Evolutionary conservation across 2,329 filamentous ascomycete species (phyloP).

Genomic region (Chaetoscypha palmicola): DNA sequence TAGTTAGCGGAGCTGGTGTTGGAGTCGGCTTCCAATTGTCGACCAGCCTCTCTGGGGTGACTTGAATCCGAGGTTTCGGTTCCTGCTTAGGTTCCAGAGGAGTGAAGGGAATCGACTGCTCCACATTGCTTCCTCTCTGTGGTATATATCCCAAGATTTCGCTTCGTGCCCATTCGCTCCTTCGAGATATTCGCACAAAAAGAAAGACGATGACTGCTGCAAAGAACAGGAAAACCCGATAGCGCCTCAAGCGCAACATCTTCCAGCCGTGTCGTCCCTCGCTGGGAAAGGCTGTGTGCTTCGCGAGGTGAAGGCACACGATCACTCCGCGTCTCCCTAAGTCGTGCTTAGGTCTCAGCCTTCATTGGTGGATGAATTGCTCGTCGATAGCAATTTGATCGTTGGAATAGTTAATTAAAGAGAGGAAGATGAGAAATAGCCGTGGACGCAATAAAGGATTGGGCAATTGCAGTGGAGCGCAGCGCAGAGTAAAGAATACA

Average conservation of each 20-base stretch:
- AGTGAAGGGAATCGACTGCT: not conserved
- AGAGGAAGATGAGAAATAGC: too few relatives aligned
- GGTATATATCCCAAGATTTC: not conserved
- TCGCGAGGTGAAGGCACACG: too few relatives aligned
- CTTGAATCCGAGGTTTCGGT: not conserved
- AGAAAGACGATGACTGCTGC: constrained; percentile 45
- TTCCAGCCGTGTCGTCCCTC: constrained; percentile 10
- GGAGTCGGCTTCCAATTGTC: not conserved
- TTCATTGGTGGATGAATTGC: too few relatives aligned
- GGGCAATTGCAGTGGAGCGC: too few relatives aligned
- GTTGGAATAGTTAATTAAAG: too few relatives aligned
- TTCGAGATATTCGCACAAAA: constrained; percentile 43
- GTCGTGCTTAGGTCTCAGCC: too few relatives aligned
- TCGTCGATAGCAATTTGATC: too few relatives aligned
- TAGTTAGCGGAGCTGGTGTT: not conserved
- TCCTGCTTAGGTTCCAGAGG: not conserved
- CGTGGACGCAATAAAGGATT: too few relatives aligned
- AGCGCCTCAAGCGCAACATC: constrained; percentile 55
- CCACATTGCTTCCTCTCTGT: not conserved
- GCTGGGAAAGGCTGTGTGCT: too few relatives aligned
- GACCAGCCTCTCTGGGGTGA: not conserved
- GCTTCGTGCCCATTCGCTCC: constrained; percentile 32
- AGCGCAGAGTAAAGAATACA: too few relatives aligned
- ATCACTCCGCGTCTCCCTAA: too few relatives aligned
- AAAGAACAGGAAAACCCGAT: constrained; percentile 44